These are phyloP conservation scores for Scytalidium sp. DNA, from an alignment of 2,329 filamentous ascomycete genomes.

Conservation along the genomic window DNA sequence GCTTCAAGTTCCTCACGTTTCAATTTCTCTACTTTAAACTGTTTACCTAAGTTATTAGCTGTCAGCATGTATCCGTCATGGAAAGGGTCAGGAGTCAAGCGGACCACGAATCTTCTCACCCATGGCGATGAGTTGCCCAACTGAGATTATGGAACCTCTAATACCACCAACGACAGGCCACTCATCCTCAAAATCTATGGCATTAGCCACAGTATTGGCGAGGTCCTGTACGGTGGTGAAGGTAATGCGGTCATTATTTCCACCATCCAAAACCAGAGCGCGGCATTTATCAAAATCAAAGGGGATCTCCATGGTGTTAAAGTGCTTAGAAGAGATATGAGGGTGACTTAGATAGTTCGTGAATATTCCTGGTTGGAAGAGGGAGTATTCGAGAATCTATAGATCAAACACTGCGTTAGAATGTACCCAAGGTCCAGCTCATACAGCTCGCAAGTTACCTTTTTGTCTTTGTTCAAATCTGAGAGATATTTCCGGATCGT, in stretches of 20 bases:
- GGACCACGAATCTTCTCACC: constrained; percentile 32
- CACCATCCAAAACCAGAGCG: constrained; percentile 27
- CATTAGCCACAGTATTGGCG: constrained; percentile 30
- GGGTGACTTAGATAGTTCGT: constrained; percentile 44
- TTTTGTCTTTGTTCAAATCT: constrained; percentile 39
- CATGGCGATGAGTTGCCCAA: constrained; percentile 28
- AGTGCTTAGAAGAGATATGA: constrained; percentile 31
- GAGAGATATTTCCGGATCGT: constrained; percentile 44
- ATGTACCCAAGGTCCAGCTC: too few relatives aligned
- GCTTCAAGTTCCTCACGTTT: too few relatives aligned
- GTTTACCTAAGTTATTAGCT: too few relatives aligned
- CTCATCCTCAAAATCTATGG: constrained; percentile 36
- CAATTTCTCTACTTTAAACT: too few relatives aligned
- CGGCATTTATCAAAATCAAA: constrained; percentile 34
- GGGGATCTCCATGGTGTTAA: constrained; percentile 25
- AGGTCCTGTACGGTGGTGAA: constrained; percentile 34
- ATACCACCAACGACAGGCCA: constrained; percentile 40
- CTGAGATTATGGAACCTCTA: constrained; percentile 27
- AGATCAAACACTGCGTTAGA: not conserved
- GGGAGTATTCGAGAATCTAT: constrained; percentile 41
- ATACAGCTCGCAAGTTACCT: constrained; percentile 3
- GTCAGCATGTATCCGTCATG: too few relatives aligned
- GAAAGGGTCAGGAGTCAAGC: too few relatives aligned
- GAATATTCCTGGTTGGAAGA: constrained; percentile 45
- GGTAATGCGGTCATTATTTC: constrained; percentile 25